Conservation (phyloP, 257 asterid species). For the Nicotiana sylvestris region DNA sequence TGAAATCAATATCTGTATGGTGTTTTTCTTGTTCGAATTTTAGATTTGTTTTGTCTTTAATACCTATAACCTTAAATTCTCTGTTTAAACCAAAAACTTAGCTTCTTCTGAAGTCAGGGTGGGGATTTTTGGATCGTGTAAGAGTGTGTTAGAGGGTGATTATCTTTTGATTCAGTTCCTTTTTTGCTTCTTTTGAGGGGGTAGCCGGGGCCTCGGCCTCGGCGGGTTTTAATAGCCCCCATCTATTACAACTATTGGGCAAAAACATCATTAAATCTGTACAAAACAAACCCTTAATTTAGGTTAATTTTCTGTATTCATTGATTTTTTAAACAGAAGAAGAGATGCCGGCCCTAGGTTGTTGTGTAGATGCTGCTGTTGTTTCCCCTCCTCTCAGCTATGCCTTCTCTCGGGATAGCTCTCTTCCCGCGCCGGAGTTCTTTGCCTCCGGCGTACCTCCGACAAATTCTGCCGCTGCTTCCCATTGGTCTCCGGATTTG, state of each 20-base stretch:
- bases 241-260: slow-evolving; percentile 48
- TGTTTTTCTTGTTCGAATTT: slow-evolving; percentile 29
- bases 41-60: slow-evolving; percentile 24
- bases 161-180: slow-evolving; percentile 58
- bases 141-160: slow-evolving; percentile 39
- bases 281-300: not conserved
- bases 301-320: slow-evolving; percentile 19
- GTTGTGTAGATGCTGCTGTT: slow-evolving; percentile 69
- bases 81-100: not conserved
- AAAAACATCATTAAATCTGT: not conserved
- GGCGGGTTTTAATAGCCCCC: slow-evolving; percentile 99
- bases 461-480: slow-evolving; percentile 19
- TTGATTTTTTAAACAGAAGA: slow-evolving; percentile 30
- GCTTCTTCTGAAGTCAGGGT: slow-evolving; percentile 90
- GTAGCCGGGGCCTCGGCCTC: slow-evolving; percentile 99
- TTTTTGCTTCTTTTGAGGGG: slow-evolving; percentile 98
- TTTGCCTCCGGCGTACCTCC: slow-evolving; percentile 33
- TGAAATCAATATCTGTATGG: slow-evolving; percentile 50
- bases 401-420: slow-evolving; percentile 47
- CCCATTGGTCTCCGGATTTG: slow-evolving; percentile 60
- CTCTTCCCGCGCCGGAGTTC: slow-evolving; percentile 47
- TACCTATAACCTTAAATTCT: not conserved
- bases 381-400: slow-evolving; percentile 57
- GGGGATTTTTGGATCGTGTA: slow-evolving; percentile 65
- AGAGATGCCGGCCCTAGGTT: slow-evolving; percentile 87